Conservation (phyloP, 2,329 filamentous ascomycete genomes). For the Phialophora macrospora region DNA sequence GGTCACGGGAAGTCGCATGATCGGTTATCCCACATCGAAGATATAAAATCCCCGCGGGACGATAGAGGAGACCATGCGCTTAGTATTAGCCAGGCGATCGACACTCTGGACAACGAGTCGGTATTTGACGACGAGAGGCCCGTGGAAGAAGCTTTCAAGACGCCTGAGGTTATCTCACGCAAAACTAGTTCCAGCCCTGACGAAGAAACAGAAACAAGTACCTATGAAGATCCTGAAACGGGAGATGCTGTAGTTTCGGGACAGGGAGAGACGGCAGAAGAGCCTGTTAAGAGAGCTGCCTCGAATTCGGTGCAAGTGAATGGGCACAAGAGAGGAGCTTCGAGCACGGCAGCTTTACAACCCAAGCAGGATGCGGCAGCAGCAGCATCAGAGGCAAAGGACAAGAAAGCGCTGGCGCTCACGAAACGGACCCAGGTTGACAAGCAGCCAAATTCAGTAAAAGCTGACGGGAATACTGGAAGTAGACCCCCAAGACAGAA, state of each 20-base stretch:
- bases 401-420: background rate
- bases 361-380: background rate
- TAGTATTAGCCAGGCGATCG: slow-evolving; percentile 21
- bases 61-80: slow-evolving; percentile 14
- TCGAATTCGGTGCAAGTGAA: background rate
- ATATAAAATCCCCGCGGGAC: slow-evolving; percentile 15
- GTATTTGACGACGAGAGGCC: slow-evolving; percentile 20
- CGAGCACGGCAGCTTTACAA: background rate
- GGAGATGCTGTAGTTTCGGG: background rate
- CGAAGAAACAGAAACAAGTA: slow-evolving; percentile 14
- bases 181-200: background rate
- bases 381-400: background rate
- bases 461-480: background rate
- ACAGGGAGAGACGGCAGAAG: background rate
- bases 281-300: background rate
- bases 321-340: slow-evolving; percentile 17
- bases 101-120: slow-evolving; percentile 26
- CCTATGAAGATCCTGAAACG: slow-evolving; percentile 24
- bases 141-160: background rate
- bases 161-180: background rate
- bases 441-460: background rate
- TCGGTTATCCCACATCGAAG: slow-evolving; percentile 22
- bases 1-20: slow-evolving; percentile 18
- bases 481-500: background rate
- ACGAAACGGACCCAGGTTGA: background rate